phyloP scores from a whole-genome alignment of 2,329 filamentous ascomycete species.

The Penicillium sp. region DNA sequence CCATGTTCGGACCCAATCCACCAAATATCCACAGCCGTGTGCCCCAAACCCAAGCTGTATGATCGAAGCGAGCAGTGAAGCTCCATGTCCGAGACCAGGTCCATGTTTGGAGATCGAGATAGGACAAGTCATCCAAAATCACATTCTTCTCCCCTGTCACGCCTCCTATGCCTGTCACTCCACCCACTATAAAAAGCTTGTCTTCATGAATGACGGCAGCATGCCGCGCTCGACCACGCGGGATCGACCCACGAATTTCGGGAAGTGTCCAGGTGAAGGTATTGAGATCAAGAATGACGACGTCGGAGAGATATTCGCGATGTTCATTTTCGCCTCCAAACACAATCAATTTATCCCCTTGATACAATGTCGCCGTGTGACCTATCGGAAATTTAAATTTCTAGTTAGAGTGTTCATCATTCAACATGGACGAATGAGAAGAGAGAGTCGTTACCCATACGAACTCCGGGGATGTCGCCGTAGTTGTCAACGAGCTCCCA shows the following conservation, averaged over 20 bases:
- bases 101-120: constrained; percentile 91
- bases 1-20: constrained; percentile 89
- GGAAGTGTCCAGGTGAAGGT: constrained; percentile 94
- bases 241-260: constrained; percentile 70
- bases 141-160: constrained; percentile 86
- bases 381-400: constrained; percentile 43
- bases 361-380: constrained; percentile 87
- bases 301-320: constrained; percentile 84
- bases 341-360: constrained; percentile 88
- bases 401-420: neutral
- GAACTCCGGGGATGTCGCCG: constrained; percentile 90
- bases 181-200: constrained; percentile 89
- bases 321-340: constrained; percentile 98
- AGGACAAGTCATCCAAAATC: constrained; percentile 92
- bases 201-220: constrained; percentile 91
- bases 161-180: constrained; percentile 91
- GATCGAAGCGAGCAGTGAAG: constrained; percentile 89
- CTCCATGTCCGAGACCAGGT: constrained; percentile 95
- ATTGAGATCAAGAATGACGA: constrained; percentile 91
- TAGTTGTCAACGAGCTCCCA: constrained; percentile 98
- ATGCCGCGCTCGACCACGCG: constrained; percentile 83
- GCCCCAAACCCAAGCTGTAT: constrained; percentile 86
- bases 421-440: constrained; percentile 1
- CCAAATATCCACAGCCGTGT: constrained; percentile 95
- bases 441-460: constrained; percentile 65